A percentile compares a stretch with the other conserved stretches of the same genome.
Evolutionary conservation across 352 stramenopile genomes (phyloP).

Genomic region (Phytophthora pisi): DNA sequence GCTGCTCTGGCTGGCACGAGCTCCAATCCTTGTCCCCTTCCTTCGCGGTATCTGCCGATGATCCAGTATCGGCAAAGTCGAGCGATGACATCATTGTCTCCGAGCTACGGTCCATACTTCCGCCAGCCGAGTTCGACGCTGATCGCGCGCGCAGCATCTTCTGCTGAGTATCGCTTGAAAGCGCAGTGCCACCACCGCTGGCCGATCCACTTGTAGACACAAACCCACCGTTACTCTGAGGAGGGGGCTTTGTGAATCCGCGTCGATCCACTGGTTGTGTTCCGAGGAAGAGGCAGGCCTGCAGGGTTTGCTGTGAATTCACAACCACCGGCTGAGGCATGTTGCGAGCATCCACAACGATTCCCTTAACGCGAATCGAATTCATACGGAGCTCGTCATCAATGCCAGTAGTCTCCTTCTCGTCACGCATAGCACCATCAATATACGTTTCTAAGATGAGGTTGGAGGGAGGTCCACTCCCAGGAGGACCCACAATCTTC

Average conservation of each 20-base stretch:
- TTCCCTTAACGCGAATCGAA: constrained; percentile 87
- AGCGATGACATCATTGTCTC: constrained; percentile 59
- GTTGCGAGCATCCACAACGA: constrained; percentile 88
- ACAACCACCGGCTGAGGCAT: constrained; percentile 87
- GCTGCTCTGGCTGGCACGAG: constrained; percentile 84
- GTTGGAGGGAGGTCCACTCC: constrained; percentile 83
- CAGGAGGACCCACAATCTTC: constrained; percentile 87
- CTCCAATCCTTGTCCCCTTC: constrained; percentile 92
- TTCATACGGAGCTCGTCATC: constrained; percentile 87
- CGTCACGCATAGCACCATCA: constrained; percentile 76
- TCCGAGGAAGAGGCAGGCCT: constrained; percentile 86
- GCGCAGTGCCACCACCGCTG: constrained; percentile 35
- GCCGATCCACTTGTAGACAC: constrained; percentile 55
- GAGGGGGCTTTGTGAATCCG: constrained; percentile 87
- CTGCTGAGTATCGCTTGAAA: constrained; percentile 62
- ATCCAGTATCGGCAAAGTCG: constrained; percentile 72
- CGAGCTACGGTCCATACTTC: constrained; percentile 65
- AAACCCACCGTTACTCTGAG: constrained; percentile 87
- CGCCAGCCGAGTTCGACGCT: constrained; percentile 50
- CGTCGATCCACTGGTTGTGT: constrained; percentile 86
- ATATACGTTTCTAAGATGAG: constrained; percentile 91
- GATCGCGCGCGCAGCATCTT: constrained; percentile 66
- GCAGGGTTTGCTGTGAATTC: constrained; percentile 87
- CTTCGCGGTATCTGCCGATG: constrained; percentile 61
- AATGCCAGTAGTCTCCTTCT: constrained; percentile 74